phyloP scores from a whole-genome alignment of 2,329 filamentous ascomycete genomes.

The Mycogone perniciosa region DNA sequence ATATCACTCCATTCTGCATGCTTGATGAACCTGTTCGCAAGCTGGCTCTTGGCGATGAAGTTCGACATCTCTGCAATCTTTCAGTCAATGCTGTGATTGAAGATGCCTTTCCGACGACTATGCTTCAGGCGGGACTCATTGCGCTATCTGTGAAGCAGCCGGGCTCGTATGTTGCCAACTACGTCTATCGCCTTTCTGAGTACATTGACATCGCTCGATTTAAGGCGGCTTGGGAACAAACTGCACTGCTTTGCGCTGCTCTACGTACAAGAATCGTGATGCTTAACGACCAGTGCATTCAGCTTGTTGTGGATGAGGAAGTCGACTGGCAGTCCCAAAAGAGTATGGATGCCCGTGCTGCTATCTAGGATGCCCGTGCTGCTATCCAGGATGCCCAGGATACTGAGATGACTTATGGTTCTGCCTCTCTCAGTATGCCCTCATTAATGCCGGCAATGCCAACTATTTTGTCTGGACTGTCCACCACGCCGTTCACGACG shows the following conservation, averaged over 20 bases:
- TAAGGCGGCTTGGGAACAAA: constrained; percentile 13
- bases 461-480: constrained; percentile 20
- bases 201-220: constrained; percentile 3
- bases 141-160: constrained; percentile 12
- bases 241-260: not conserved
- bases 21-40: not conserved
- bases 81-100: not conserved
- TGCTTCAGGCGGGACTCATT: constrained; percentile 15
- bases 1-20: constrained; percentile 1
- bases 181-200: not conserved
- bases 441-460: not conserved
- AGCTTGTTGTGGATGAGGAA: not conserved
- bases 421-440: not conserved
- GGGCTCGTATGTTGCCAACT: constrained; percentile 9
- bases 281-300: not conserved
- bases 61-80: not conserved
- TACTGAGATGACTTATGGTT: constrained; percentile 7
- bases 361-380: not conserved
- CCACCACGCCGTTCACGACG: constrained; percentile 26
- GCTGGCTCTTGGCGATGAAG: not conserved
- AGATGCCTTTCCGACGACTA: constrained; percentile 15
- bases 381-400: not conserved
- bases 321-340: not conserved
- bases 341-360: not conserved
- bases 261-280: constrained; percentile 16